These are phyloP conservation scores for Acer yangbiense DNA, from an alignment of 345 rosid species.

Conservation along the genomic window DNA sequence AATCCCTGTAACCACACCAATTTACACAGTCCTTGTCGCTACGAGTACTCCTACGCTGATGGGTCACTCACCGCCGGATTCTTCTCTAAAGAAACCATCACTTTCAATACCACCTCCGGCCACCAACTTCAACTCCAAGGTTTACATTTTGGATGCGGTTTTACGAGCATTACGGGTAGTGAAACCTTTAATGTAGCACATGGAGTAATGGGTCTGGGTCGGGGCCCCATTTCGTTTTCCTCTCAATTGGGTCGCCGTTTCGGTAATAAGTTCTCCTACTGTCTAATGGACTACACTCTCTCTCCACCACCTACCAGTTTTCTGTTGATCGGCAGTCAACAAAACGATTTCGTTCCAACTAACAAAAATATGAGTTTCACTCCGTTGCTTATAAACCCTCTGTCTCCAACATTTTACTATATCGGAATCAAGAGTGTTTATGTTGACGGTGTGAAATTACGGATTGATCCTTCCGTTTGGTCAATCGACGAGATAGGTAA, in stretches of 20 bases:
- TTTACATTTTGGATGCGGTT: constrained; percentile 80
- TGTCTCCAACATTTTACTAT: constrained; percentile 79
- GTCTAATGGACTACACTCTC: constrained; percentile 77
- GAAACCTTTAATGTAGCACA: constrained; percentile 70
- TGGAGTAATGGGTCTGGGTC: constrained; percentile 93
- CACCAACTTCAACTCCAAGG: constrained; percentile 36
- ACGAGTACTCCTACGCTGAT: constrained; percentile 73
- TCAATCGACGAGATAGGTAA: constrained; percentile 62
- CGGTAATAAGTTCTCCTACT: constrained; percentile 78
- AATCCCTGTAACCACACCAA: constrained; percentile 57
- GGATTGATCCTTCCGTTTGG: constrained; percentile 72
- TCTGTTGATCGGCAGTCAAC: constrained; percentile 52
- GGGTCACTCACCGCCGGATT: constrained; percentile 67
- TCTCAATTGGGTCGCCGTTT: constrained; percentile 82
- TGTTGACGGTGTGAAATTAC: constrained; percentile 51
- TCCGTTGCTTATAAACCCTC: constrained; percentile 56
- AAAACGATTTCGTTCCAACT: constrained; percentile 16
- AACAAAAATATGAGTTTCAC: constrained; percentile 47
- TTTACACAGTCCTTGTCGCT: constrained; percentile 77
- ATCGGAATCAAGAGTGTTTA: constrained; percentile 46
- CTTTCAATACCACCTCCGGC: constrained; percentile 59
- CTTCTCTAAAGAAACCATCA: constrained; percentile 63
- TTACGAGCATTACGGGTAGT: constrained; percentile 58
- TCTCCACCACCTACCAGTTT: constrained; percentile 87
- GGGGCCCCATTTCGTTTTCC: constrained; percentile 74